Conservation (phyloP, 108 stramenopile species). For the Pseudonitzschia delicatissima region DNA sequence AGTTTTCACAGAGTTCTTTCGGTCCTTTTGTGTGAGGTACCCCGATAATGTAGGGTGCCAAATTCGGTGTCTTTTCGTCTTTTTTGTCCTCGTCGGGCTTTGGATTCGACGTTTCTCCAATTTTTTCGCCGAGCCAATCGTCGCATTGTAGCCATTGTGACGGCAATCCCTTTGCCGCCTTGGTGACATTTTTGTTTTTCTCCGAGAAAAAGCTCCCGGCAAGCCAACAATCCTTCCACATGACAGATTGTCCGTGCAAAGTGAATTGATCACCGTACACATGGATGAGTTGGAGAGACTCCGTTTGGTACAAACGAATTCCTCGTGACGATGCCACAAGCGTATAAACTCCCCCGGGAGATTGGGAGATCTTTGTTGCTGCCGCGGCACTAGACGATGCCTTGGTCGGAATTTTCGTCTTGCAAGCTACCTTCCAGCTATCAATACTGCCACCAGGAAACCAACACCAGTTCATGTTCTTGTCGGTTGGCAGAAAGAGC, state of each 20-base stretch:
- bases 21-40: constrained; percentile 42
- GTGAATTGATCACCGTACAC: constrained; percentile 56
- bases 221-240: constrained; percentile 48
- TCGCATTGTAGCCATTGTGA: constrained; percentile 12
- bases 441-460: constrained; percentile 36
- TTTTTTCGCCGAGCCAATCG: constrained; percentile 15
- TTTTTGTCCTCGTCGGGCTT: not conserved
- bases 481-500: constrained; percentile 20
- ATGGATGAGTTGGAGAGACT: constrained; percentile 34
- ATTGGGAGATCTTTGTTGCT: constrained; percentile 32
- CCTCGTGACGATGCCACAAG: constrained; percentile 39
- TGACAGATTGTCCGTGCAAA: constrained; percentile 52
- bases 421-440: constrained; percentile 40
- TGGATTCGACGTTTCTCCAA: not conserved
- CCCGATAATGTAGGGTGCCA: constrained; percentile 34
- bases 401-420: constrained; percentile 32
- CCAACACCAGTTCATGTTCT: constrained; percentile 29
- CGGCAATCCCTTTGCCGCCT: not conserved
- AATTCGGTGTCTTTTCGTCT: not conserved
- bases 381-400: not conserved
- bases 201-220: constrained; percentile 16
- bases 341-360: constrained; percentile 32
- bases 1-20: constrained; percentile 34
- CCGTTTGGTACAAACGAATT: constrained; percentile 47
- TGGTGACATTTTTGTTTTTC: not conserved